Base-by-base conservation (phyloP, 495 filamentous ascomycete species). In the Penicillium desertorum region DNA sequence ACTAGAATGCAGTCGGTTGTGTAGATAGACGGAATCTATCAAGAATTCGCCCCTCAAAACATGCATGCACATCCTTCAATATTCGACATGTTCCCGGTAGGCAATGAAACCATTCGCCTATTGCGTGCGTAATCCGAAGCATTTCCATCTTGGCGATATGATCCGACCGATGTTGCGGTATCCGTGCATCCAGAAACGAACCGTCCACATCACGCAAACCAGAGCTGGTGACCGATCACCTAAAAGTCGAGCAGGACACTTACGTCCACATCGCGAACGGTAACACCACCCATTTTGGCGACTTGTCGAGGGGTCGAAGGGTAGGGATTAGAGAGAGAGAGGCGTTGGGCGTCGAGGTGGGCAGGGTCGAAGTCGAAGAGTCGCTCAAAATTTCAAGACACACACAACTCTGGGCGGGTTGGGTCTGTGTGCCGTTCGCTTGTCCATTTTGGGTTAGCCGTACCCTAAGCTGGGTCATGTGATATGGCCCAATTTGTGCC, bases 241-340 rank as follows among this genome's bases (percentile, higher is more conserved):
- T 55, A 34, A 36, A 54, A 50, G 52, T 59, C 56, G 57, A 57
- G 60, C 61, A 64, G 62, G 69, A 60, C 71, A 85, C 88, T 81
- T 85, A 91, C 90, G 82, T 92, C 89, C 74, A 93, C 89, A 83
- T 93, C 89, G 76, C 89, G 90, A 78, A 93, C 89, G 70, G 82
- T 86, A 77, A 90, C 84, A 80, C 89, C 89, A 79, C 87, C 82
- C 89, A 93, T 93, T 72, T 80, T 90, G 78, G 81, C 83, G 81
- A 81, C 81, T 74, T 76, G 61, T 63, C 59, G 62, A 69, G 68
- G 66, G 71, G 62, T 64, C 65, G 69, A 71, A 68, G 67, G 67
- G 62, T 61, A 63, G 69, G 68, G 69, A 63, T 62, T 65, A 54
- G 63, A 64, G 67, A 62, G 62, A 62, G 66, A 64, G 66, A 58